These are phyloP conservation scores for Hyphopichia burtonii DNA, from an alignment of 1,139 yeast species.

Conservation along the genomic window DNA sequence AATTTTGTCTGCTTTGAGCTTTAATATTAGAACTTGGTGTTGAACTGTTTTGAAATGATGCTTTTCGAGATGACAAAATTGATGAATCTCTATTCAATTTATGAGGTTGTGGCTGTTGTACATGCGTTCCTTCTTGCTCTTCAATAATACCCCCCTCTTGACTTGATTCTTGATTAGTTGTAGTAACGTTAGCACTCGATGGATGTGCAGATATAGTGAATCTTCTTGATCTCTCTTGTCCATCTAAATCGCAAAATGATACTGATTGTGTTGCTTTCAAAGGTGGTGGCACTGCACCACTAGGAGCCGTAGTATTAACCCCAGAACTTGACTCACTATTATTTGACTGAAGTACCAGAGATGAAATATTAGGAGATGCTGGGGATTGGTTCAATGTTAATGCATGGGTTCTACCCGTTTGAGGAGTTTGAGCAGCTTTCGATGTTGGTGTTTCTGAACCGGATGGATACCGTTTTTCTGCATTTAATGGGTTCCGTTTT, in stretches of 20 bases:
- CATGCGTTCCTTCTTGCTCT: not conserved
- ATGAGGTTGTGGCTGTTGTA: slow-evolving; percentile 3
- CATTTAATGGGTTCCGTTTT: not conserved
- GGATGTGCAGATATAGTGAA: slow-evolving; percentile 51
- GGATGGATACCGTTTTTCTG: not conserved
- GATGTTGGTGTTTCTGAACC: not conserved
- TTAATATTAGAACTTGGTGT: not conserved
- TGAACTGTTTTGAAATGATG: slow-evolving; percentile 2
- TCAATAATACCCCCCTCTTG: not conserved
- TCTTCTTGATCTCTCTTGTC: slow-evolving; percentile 39
- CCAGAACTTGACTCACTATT: not conserved
- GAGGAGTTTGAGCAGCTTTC: not conserved
- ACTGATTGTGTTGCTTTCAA: slow-evolving; percentile 23
- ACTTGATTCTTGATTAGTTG: slow-evolving; percentile 2
- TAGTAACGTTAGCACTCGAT: slow-evolving; percentile 21
- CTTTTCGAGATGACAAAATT: slow-evolving; percentile 2
- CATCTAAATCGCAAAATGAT: slow-evolving; percentile 40
- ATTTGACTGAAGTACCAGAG: slow-evolving; percentile 1
- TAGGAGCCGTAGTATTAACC: not conserved
- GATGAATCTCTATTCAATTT: slow-evolving; percentile 2
- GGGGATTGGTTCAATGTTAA: not conserved
- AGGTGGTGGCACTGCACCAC: not conserved
- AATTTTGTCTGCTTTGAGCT: slow-evolving; percentile 4
- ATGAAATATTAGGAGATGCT: not conserved
- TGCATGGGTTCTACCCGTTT: not conserved